Conservation (phyloP, 441 rosid species). For the Syzygium syzygioides region DNA sequence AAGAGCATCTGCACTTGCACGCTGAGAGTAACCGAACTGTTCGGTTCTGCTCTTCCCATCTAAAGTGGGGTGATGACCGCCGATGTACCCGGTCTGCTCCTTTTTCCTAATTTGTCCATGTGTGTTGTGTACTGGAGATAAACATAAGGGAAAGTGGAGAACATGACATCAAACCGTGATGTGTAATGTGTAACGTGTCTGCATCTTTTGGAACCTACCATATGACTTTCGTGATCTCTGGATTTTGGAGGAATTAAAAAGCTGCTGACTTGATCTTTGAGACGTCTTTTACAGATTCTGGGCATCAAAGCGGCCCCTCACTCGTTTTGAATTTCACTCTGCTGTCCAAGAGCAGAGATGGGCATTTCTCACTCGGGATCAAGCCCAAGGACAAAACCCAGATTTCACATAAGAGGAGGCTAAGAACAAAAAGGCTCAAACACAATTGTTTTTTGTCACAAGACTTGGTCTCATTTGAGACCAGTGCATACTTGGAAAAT, state of each 20-base stretch:
- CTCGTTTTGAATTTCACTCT: neutral
- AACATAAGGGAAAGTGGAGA: neutral
- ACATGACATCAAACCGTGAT: neutral
- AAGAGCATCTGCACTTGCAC: neutral
- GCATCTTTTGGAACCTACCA: conserved; percentile 22
- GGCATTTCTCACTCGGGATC: neutral
- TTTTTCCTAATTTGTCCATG: neutral
- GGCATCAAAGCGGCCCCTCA: neutral
- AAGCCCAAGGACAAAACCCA: neutral
- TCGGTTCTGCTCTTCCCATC: neutral
- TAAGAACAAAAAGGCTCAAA: neutral
- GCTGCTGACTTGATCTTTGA: neutral
- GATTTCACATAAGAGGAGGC: neutral
- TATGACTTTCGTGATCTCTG: neutral
- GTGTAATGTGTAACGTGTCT: conserved; percentile 3
- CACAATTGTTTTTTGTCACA: neutral
- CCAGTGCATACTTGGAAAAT: neutral
- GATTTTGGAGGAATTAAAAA: neutral
- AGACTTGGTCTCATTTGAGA: neutral
- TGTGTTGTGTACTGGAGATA: neutral
- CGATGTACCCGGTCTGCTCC: neutral
- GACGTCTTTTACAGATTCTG: neutral
- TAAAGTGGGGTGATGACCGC: neutral
- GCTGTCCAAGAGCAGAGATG: neutral
- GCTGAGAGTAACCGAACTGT: neutral